A percentile compares a stretch with the other conserved stretches of the same genome.
These are phyloP conservation scores for Yamadazyma diddensiae DNA, from an alignment of 1,139 yeast genomes.

Conservation along the genomic window DNA sequence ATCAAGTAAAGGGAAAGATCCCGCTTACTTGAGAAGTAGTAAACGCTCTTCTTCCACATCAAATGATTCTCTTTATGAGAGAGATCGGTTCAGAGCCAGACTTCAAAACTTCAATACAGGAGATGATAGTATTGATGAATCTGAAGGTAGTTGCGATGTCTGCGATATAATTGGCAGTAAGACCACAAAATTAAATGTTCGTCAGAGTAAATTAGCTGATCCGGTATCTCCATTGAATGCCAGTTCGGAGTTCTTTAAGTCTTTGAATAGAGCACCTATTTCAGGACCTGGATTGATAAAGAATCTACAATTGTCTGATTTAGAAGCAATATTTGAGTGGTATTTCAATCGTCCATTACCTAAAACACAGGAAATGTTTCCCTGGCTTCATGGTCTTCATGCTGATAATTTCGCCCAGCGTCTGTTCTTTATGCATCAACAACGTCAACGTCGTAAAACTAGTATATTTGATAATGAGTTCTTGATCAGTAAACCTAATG, in stretches of 20 bases:
- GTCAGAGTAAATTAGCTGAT: slow-evolving; percentile 5
- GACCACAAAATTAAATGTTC: slow-evolving; percentile 35
- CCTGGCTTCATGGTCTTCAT: slow-evolving; percentile 85
- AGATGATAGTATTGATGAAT: slow-evolving; percentile 10
- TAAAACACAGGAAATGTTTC: slow-evolving; percentile 67
- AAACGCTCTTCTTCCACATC: slow-evolving; percentile 44
- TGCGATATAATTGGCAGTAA: slow-evolving; percentile 38
- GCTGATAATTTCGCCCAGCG: slow-evolving; percentile 50
- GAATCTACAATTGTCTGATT: slow-evolving; percentile 24
- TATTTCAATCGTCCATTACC: slow-evolving; percentile 61
- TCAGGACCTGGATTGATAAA: slow-evolving; percentile 16
- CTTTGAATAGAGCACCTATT: slow-evolving; percentile 2
- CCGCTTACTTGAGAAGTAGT: slow-evolving; percentile 6
- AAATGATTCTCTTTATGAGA: slow-evolving; percentile 39
- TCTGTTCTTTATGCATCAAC: slow-evolving; percentile 35
- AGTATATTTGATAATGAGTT: slow-evolving; percentile 1
- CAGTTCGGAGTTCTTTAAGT: slow-evolving; percentile 19
- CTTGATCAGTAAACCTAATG: slow-evolving; percentile 9
- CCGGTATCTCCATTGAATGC: slow-evolving; percentile 25
- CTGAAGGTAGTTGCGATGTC: slow-evolving; percentile 26
- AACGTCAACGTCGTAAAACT: slow-evolving; percentile 11
- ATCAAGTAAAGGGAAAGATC: no score
- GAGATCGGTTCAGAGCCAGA: slow-evolving; percentile 45
- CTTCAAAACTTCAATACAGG: slow-evolving; percentile 31
- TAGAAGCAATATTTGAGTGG: slow-evolving; percentile 37